Percentiles rank a stretch among this genome's conserved stretches.
phyloP scores from a whole-genome alignment of 108 stramenopile species.

The Nitzschia palea region DNA sequence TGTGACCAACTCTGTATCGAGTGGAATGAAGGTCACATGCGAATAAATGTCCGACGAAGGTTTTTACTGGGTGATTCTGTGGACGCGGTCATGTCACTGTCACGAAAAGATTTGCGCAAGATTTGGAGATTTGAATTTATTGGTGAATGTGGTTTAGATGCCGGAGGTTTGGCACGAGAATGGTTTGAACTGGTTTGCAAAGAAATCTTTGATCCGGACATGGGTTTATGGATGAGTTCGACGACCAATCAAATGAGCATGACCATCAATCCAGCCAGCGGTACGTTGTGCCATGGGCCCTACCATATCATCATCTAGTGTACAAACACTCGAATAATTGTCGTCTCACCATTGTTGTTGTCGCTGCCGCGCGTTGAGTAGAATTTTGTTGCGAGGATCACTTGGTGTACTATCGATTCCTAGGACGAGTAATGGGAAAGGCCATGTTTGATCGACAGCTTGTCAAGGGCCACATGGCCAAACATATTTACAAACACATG shows the following conservation, averaged over 20 bases:
- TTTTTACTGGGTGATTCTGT: constrained; percentile 75
- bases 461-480: constrained; percentile 95
- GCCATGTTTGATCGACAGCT: constrained; percentile 96
- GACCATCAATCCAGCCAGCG: constrained; percentile 57
- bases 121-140: constrained; percentile 93
- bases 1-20: constrained; percentile 76
- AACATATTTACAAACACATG: constrained; percentile 97
- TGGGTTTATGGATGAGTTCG: constrained; percentile 89
- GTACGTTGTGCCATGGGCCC: constrained; percentile 34
- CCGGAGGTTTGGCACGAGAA: constrained; percentile 96
- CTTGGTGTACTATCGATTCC: constrained; percentile 93
- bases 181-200: constrained; percentile 92
- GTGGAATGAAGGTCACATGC: constrained; percentile 89
- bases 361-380: constrained; percentile 3
- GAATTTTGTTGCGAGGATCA: constrained; percentile 84
- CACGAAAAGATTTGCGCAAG: constrained; percentile 86
- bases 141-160: constrained; percentile 96
- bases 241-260: constrained; percentile 72
- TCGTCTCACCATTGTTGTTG: no score
- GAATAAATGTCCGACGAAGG: constrained; percentile 81
- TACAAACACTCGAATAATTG: no score
- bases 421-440: constrained; percentile 97
- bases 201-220: constrained; percentile 95
- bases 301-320: no score
- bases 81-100: constrained; percentile 79